phyloP scores from a whole-genome alignment of 31 red algal species.

The Asparagopsis taxiformis region DNA sequence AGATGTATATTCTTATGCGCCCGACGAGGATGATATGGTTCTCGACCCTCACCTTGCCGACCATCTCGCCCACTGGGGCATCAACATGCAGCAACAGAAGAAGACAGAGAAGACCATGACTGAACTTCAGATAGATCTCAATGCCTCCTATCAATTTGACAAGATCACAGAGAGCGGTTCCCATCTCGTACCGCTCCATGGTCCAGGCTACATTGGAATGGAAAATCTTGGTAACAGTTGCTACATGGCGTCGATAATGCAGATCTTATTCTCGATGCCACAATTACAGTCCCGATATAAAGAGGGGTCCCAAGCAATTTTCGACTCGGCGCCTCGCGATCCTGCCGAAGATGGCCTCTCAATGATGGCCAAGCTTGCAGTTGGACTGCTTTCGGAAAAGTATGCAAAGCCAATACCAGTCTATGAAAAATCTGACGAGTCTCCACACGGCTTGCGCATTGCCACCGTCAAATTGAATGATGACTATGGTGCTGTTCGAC shows the following conservation, averaged over 20 bases:
- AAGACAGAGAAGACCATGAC: slow-evolving; percentile 90
- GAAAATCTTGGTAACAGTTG: slow-evolving; percentile 96
- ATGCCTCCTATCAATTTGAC: slow-evolving; percentile 61
- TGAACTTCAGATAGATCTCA: slow-evolving; percentile 89
- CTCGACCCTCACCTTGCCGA: slow-evolving; percentile 73
- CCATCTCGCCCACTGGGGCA: slow-evolving; percentile 86
- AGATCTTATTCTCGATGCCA: slow-evolving; percentile 67
- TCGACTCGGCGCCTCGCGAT: slow-evolving; percentile 38
- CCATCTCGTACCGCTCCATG: slow-evolving; percentile 55
- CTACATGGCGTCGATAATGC: slow-evolving; percentile 92
- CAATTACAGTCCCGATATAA: slow-evolving; percentile 49
- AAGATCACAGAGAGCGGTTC: slow-evolving; percentile 68
- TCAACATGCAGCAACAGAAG: slow-evolving; percentile 70
- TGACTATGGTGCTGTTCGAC: slow-evolving; percentile 35
- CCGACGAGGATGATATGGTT: slow-evolving; percentile 91
- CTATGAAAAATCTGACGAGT: slow-evolving; percentile 33
- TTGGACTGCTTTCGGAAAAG: slow-evolving; percentile 57
- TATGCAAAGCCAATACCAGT: slow-evolving; percentile 63
- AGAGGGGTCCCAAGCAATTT: slow-evolving; percentile 19
- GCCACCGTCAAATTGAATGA: slow-evolving; percentile 13
- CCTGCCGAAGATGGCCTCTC: slow-evolving; percentile 52
- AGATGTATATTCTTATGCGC: slow-evolving; percentile 92
- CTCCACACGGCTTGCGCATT: slow-evolving; percentile 5
- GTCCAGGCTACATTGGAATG: slow-evolving; percentile 78
- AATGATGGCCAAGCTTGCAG: slow-evolving; percentile 71